Conservation (phyloP, 2,329 filamentous ascomycete genomes). For the Chaetomiaceae sp. region DNA sequence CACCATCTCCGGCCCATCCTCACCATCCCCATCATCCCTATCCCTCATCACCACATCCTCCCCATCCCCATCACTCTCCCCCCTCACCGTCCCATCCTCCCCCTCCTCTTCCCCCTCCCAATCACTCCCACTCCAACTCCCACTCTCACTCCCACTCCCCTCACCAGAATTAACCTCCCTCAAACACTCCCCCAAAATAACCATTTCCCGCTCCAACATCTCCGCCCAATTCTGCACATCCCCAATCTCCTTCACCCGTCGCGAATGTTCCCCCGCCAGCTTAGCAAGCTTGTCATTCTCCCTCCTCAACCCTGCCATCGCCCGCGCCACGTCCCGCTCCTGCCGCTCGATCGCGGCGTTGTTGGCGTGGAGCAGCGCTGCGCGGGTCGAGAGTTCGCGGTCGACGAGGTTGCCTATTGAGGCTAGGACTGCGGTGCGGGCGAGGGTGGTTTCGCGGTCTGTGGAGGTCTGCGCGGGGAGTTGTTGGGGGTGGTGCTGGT, state of each 20-base stretch:
- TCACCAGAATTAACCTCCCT: slow-evolving; percentile 43
- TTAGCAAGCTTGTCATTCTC: slow-evolving; percentile 63
- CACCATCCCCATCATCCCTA: background rate
- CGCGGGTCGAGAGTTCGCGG: slow-evolving; percentile 62
- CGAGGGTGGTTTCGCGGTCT: slow-evolving; percentile 48
- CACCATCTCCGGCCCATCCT: slow-evolving; percentile 15
- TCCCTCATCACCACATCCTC: slow-evolving; percentile 6
- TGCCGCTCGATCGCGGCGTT: slow-evolving; percentile 60
- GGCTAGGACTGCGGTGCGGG: slow-evolving; percentile 55
- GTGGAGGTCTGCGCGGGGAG: background rate
- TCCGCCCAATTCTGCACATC: slow-evolving; percentile 86
- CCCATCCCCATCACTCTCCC: background rate
- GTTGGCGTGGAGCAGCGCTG: slow-evolving; percentile 65
- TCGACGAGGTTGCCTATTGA: slow-evolving; percentile 67
- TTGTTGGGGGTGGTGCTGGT: background rate
- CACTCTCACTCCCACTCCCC: slow-evolving; percentile 14
- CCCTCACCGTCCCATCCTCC: slow-evolving; percentile 28
- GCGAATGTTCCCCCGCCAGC: slow-evolving; percentile 57
- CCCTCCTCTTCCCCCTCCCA: slow-evolving; percentile 29
- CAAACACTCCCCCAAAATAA: slow-evolving; percentile 61
- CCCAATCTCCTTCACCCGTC: slow-evolving; percentile 69
- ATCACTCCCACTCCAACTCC: slow-evolving; percentile 31
- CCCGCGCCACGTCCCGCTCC: slow-evolving; percentile 58
- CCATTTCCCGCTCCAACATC: slow-evolving; percentile 65
- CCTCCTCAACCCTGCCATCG: slow-evolving; percentile 54